A percentile compares a stretch with the other conserved stretches of the same genome.
These are phyloP conservation scores for Pulveroboletus sp. DNA, from an alignment of 768 basidiomycete genomes.

Conservation along the genomic window DNA sequence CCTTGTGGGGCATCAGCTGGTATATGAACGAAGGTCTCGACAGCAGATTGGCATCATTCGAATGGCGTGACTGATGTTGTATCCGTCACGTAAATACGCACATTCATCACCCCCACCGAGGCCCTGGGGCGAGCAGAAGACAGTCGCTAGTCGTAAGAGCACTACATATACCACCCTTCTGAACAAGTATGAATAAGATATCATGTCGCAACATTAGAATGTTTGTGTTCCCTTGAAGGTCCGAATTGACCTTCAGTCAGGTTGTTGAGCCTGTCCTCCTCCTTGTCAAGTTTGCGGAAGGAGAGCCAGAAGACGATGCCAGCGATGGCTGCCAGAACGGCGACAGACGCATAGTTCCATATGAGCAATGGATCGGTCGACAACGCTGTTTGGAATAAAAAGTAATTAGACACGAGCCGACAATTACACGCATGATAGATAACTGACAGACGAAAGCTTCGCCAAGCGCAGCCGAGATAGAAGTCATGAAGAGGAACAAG, in stretches of 20 bases:
- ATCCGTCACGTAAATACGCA: no score
- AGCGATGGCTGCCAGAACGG: slow-evolving; percentile 47
- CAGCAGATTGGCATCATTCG: no score
- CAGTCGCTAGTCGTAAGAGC: background rate
- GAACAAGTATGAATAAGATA: no score
- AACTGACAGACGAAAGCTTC: slow-evolving; percentile 71
- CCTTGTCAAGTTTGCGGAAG: slow-evolving; percentile 53
- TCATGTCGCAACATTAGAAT: background rate
- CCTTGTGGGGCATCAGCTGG: no score
- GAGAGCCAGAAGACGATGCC: slow-evolving; percentile 55
- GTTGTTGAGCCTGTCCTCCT: slow-evolving; percentile 65
- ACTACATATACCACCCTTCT: background rate
- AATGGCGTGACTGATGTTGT: no score
- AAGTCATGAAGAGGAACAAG: slow-evolving; percentile 57
- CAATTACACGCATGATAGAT: no score
- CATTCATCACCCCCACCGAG: no score
- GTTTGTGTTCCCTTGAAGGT: background rate
- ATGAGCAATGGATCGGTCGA: slow-evolving; percentile 70
- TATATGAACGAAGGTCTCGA: no score
- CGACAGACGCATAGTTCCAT: slow-evolving; percentile 71
- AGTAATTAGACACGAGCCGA: slow-evolving; percentile 5
- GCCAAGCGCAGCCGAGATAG: slow-evolving; percentile 59
- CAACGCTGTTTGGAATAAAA: slow-evolving; percentile 39
- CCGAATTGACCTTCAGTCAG: slow-evolving; percentile 39
- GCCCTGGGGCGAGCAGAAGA: no score